phyloP scores from a whole-genome alignment of 2,329 filamentous ascomycete species.

The Cladosporium velox region DNA sequence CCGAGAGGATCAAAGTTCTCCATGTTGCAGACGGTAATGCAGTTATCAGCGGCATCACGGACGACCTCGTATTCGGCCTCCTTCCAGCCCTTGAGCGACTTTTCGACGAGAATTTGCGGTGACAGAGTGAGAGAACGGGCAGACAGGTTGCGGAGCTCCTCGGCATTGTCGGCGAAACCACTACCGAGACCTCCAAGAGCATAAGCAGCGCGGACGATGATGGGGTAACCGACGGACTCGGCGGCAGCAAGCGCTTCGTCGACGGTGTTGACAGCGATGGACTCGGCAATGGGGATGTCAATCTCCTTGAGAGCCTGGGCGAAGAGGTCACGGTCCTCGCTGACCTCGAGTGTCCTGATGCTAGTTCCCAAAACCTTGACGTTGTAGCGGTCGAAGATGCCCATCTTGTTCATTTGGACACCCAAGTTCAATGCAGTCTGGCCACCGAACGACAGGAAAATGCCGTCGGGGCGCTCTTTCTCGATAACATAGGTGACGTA shows the following conservation, averaged over 20 bases:
- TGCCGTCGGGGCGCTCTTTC: constrained; percentile 91
- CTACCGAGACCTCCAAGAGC: constrained; percentile 94
- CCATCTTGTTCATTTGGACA: constrained; percentile 95
- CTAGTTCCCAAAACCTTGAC: constrained; percentile 96
- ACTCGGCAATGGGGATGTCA: constrained; percentile 94
- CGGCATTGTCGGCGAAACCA: constrained; percentile 90
- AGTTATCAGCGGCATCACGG: constrained; percentile 95
- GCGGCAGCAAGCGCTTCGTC: constrained; percentile 91
- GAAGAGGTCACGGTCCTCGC: constrained; percentile 94
- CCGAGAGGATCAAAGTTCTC: constrained; percentile 98
- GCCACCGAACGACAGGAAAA: constrained; percentile 95
- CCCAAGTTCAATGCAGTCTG: constrained; percentile 96
- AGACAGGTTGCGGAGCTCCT: constrained; percentile 91
- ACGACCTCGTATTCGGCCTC: constrained; percentile 99
- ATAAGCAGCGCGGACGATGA: constrained; percentile 96
- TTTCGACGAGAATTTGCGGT: constrained; percentile 96
- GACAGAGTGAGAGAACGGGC: constrained; percentile 90
- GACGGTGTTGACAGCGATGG: constrained; percentile 85
- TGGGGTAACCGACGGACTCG: constrained; percentile 85
- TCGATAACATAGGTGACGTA: constrained; percentile 98
- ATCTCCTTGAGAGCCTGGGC: constrained; percentile 95
- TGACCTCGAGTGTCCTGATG: constrained; percentile 89
- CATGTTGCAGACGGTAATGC: constrained; percentile 98
- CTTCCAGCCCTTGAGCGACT: constrained; percentile 99
- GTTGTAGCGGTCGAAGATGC: constrained; percentile 90